A percentile compares a stretch with the other conserved stretches of the same genome.
These are phyloP conservation scores for Sporothrix variecibatus DNA, from an alignment of 2,329 filamentous ascomycete genomes.

Conservation along the genomic window DNA sequence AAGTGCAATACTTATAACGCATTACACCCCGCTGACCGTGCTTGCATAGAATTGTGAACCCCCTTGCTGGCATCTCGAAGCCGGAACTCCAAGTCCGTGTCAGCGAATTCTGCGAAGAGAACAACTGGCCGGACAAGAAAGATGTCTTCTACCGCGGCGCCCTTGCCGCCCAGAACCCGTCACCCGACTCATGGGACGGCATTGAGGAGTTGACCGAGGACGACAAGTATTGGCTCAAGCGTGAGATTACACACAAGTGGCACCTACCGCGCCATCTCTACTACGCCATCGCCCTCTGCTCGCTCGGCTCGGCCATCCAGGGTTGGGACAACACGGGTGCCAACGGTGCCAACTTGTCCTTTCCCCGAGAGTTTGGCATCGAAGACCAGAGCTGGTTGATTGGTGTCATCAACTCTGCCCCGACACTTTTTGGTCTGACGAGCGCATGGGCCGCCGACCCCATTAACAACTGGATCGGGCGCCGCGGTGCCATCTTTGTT, in stretches of 20 bases:
- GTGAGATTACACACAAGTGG: constrained; percentile 47
- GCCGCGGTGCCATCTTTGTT: constrained; percentile 43
- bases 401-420: constrained; percentile 12
- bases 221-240: constrained; percentile 57
- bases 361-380: constrained; percentile 49
- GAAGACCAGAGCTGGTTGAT: constrained; percentile 28
- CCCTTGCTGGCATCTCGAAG: constrained; percentile 22
- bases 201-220: constrained; percentile 42
- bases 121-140: constrained; percentile 39
- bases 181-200: constrained; percentile 54
- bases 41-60: constrained; percentile 23
- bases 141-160: constrained; percentile 62
- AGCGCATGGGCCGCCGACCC: constrained; percentile 53
- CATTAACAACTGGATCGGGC: constrained; percentile 46
- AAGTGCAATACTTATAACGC: too few species aligned
- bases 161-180: constrained; percentile 71
- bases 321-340: constrained; percentile 42
- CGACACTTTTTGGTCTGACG: constrained; percentile 48
- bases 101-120: constrained; percentile 15
- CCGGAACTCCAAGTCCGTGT: not conserved
- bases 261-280: constrained; percentile 23
- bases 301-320: constrained; percentile 43
- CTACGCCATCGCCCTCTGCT: constrained; percentile 40
- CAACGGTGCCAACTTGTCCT: constrained; percentile 52
- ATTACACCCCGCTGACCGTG: not conserved